Base-by-base conservation (phyloP, 805 yeast species). In the Gaillardinia entomophila region DNA sequence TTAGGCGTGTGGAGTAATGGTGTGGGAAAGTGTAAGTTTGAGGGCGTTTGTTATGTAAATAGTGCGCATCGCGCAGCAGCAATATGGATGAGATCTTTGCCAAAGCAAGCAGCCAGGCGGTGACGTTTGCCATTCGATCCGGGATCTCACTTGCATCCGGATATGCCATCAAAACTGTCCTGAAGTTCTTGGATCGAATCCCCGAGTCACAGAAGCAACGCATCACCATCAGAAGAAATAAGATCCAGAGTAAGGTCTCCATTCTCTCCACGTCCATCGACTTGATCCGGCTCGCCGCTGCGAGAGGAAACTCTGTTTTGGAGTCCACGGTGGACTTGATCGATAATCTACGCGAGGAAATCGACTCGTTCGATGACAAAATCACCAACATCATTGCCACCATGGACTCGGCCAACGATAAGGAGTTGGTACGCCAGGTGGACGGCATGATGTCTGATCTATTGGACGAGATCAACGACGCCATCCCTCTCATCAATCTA, bases 121-220 rank as follows among this genome's bases (percentile, higher is more conserved):
- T 83, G n/a, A 72, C 86, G 2, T 79, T 83, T 57, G 94, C 89
- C 7, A 75, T 83, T 17, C 65, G 82, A 35, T 82, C 89, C 1
- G 87, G 92, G 0, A 73, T 83, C 20, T 77, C 87, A 2, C 43
- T 83, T 14, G 92, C 89, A 0, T 76, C 88, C 0, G 75, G 82
- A 0, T 83, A 75, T 56, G 88, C 89, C 15, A 66, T 82, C 26
- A 76, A 73, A 36, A 75, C 82, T 1, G 73, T 82, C n/a, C 53
- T 75, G 20, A 56, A 68, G 31, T 67, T 80, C 36, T 58, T 82
- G 27, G 79, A 71, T 13, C 55, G 58, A 23, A 65, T 74, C 38
- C 84, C 87, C 0, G 71, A 59, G 17, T 63, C 68, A 16, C 82
- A 80, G 34, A 65, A 72, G 38, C 45, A 45, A 4, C 54, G 60